These are phyloP conservation scores for Salix brachista DNA, from an alignment of 345 rosid genomes.

Conservation along the genomic window DNA sequence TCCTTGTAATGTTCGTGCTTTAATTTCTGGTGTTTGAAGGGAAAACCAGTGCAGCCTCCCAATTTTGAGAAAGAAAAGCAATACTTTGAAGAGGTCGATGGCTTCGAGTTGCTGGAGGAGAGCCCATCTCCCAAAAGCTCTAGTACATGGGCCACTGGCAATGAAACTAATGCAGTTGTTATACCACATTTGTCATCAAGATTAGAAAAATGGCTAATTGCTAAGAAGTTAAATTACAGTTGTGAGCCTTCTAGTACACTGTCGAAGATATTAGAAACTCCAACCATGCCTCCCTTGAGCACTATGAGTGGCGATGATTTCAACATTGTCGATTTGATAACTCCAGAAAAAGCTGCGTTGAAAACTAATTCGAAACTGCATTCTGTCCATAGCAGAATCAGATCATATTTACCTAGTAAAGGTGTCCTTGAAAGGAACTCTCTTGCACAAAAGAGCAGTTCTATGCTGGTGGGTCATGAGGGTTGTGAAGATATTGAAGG, in stretches of 20 bases:
- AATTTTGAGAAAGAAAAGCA: slow-evolving; percentile 64
- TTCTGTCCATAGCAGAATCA: slow-evolving; percentile 36
- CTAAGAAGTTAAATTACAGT: slow-evolving; percentile 46
- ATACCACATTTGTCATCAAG: slow-evolving; percentile 58
- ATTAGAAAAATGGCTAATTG: slow-evolving; percentile 71
- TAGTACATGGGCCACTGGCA: slow-evolving; percentile 58
- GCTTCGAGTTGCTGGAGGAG: slow-evolving; percentile 86
- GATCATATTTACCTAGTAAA: slow-evolving; percentile 18
- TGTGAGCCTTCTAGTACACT: slow-evolving; percentile 70
- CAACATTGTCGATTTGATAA: slow-evolving; percentile 30
- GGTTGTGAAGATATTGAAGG: slow-evolving; percentile 46
- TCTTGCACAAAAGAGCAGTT: slow-evolving; percentile 19
- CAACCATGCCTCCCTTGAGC: slow-evolving; percentile 28
- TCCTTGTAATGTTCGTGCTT: not conserved
- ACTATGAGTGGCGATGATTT: slow-evolving; percentile 25
- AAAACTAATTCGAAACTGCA: slow-evolving; percentile 23
- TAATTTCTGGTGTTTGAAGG: slow-evolving; percentile 34
- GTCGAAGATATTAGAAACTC: slow-evolving; percentile 71
- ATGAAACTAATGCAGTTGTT: slow-evolving; percentile 33
- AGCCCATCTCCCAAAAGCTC: slow-evolving; percentile 90
- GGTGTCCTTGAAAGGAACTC: slow-evolving; percentile 24
- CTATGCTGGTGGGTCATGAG: slow-evolving; percentile 10
- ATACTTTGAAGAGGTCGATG: slow-evolving; percentile 87
- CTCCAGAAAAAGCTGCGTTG: slow-evolving; percentile 42
- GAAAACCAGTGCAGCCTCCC: slow-evolving; percentile 44